Evolutionary conservation across 139 green algal species (phyloP).

Genomic region (Tetratostichococcus sp.): DNA sequence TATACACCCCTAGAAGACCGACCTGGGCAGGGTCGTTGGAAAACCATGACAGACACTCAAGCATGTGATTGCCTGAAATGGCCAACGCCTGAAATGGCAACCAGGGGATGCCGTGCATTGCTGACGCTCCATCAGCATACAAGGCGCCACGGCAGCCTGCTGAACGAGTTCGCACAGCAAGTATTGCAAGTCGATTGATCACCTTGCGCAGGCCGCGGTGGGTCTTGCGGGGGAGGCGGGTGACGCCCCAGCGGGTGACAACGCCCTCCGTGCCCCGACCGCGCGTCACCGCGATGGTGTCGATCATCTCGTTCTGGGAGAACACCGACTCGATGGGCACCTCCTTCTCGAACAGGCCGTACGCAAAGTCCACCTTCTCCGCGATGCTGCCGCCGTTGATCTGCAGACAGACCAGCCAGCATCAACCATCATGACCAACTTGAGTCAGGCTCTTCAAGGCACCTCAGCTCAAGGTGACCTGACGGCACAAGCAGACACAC

Average conservation of each 20-base stretch:
- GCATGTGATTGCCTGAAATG: too few species aligned
- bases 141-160: too few species aligned
- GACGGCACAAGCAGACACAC: too few species aligned
- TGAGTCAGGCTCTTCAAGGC: too few species aligned
- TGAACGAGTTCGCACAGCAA: too few species aligned
- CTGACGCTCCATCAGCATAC: too few species aligned
- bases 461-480: too few species aligned
- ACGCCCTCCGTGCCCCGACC: conserved; percentile 96
- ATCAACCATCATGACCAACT: neutral
- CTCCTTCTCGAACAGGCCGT: conserved; percentile 91
- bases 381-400: conserved; percentile 90
- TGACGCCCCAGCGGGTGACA: conserved; percentile 96
- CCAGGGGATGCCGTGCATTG: too few species aligned
- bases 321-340: conserved; percentile 88
- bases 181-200: neutral
- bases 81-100: too few species aligned
- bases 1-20: too few species aligned
- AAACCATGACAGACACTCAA: too few species aligned
- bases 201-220: conserved; percentile 98
- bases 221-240: conserved; percentile 97
- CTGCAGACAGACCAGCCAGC: conserved; percentile 24
- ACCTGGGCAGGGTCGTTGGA: too few species aligned
- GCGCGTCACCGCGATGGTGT: conserved; percentile 96
- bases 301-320: conserved; percentile 94
- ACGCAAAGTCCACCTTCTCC: conserved; percentile 97